Evolutionary conservation across 805 yeast species (phyloP).

Genomic region (Cyberlindnera maclurae): DNA sequence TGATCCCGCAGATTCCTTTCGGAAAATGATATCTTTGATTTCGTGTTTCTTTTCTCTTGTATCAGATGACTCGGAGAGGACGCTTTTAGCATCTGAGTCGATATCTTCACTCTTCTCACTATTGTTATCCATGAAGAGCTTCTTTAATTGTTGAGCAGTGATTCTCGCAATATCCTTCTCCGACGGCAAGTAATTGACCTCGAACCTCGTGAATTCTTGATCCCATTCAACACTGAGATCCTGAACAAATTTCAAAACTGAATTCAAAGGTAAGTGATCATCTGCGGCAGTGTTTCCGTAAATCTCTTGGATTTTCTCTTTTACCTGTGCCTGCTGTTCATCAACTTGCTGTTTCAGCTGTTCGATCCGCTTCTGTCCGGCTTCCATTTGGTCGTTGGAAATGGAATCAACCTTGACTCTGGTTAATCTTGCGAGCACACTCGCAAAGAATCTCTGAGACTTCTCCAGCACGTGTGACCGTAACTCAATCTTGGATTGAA

Average conservation of each 20-base stretch:
- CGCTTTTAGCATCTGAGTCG: not conserved
- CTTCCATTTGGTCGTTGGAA: slow-evolving; percentile 61
- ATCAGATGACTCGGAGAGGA: slow-evolving; percentile 6
- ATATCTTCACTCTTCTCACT: slow-evolving; percentile 15
- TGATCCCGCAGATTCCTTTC: slow-evolving; percentile 3
- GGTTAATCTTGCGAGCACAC: slow-evolving; percentile 60
- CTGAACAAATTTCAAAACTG: slow-evolving; percentile 63
- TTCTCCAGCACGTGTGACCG: slow-evolving; percentile 47
- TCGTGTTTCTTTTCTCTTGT: slow-evolving; percentile 12
- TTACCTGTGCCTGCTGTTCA: slow-evolving; percentile 42
- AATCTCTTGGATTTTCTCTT: slow-evolving; percentile 39
- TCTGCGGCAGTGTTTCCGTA: slow-evolving; percentile 52
- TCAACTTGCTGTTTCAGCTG: slow-evolving; percentile 48
- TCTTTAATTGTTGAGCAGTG: slow-evolving; percentile 79
- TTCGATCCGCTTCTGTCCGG: slow-evolving; percentile 53
- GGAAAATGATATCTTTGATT: slow-evolving; percentile 1
- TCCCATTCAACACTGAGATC: slow-evolving; percentile 87
- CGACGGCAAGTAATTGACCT: slow-evolving; percentile 70
- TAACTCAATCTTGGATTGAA: slow-evolving; percentile 58
- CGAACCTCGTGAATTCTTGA: slow-evolving; percentile 72
- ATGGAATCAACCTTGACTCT: slow-evolving; percentile 74
- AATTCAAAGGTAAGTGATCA: slow-evolving; percentile 64
- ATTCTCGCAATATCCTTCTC: slow-evolving; percentile 89
- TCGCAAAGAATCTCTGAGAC: slow-evolving; percentile 57
- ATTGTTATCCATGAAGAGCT: slow-evolving; percentile 55